Evolutionary conservation across 192 early-diverging fungal species (phyloP).

Genomic region (Backusella mclennaniae): DNA sequence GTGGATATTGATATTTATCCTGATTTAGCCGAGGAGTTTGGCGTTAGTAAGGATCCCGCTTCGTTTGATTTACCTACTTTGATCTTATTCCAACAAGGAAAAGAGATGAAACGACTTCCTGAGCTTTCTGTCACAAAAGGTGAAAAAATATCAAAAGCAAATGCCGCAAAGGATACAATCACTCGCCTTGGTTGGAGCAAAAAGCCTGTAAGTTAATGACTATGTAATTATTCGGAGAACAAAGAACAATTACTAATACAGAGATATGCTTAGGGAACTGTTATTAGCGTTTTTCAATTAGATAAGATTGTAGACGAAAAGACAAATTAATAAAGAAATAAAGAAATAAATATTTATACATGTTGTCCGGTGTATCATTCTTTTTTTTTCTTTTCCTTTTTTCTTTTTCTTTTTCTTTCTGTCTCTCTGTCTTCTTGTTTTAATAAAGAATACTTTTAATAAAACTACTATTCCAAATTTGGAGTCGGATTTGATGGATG

Average conservation of each 20-base stretch:
- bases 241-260: neutral
- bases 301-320: conserved; percentile 16
- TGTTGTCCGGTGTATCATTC: neutral
- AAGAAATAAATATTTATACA: neutral
- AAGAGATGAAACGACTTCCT: conserved; percentile 43
- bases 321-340: neutral
- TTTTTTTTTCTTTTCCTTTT: neutral
- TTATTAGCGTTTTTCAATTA: conserved; percentile 23
- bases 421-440: neutral
- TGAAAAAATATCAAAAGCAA: conserved; percentile 17
- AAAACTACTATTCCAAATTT: neutral
- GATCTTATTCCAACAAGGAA: conserved; percentile 50
- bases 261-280: conserved; percentile 15
- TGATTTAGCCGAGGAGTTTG: conserved; percentile 45
- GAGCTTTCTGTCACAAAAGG: conserved; percentile 35
- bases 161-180: conserved; percentile 36
- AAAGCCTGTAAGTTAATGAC: conserved; percentile 25
- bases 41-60: conserved; percentile 46
- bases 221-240: neutral
- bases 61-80: conserved; percentile 54
- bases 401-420: neutral
- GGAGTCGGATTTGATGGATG: neutral
- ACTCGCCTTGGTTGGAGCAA: conserved; percentile 36
- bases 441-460: neutral
- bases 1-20: conserved; percentile 50